Conservation (phyloP, 1,284 basidiomycete species). For the Cutaneotrichosporon arboriforme region DNA sequence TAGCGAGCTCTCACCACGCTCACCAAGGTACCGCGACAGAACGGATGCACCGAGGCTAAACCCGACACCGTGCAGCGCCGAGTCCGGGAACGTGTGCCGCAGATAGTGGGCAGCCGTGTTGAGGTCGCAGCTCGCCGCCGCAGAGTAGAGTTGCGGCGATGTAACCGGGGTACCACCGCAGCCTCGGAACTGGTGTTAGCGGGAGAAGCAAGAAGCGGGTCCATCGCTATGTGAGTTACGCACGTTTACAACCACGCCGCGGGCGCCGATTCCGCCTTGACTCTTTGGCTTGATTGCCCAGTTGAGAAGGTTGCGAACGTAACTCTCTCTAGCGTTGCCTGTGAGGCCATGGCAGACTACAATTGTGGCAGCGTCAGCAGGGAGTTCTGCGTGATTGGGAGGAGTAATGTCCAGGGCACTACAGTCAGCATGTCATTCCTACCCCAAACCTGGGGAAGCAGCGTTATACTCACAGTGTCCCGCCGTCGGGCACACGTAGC, state of each 20-base stretch:
- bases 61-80: constrained; percentile 77
- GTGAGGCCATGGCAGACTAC: constrained; percentile 75
- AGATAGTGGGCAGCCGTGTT: constrained; percentile 76
- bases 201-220: neutral
- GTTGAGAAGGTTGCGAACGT: constrained; percentile 72
- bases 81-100: constrained; percentile 65
- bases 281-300: constrained; percentile 60
- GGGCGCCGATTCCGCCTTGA: constrained; percentile 75
- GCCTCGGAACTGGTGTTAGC: constrained; percentile 61
- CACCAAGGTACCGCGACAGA: constrained; percentile 82
- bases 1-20: constrained; percentile 73
- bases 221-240: constrained; percentile 16
- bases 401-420: constrained; percentile 53
- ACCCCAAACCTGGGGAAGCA: neutral
- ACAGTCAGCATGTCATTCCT: constrained; percentile 55
- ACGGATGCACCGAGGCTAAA: constrained; percentile 94
- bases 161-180: constrained; percentile 78
- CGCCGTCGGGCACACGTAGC: constrained; percentile 61
- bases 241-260: constrained; percentile 76
- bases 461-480: constrained; percentile 56
- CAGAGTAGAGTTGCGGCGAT: constrained; percentile 73
- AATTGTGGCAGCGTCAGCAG: constrained; percentile 68
- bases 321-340: constrained; percentile 83
- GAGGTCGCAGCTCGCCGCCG: constrained; percentile 71
- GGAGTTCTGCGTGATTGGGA: constrained; percentile 51